These are phyloP conservation scores for Ephemerocybe angulata DNA, from an alignment of 768 basidiomycete genomes.

Conservation along the genomic window DNA sequence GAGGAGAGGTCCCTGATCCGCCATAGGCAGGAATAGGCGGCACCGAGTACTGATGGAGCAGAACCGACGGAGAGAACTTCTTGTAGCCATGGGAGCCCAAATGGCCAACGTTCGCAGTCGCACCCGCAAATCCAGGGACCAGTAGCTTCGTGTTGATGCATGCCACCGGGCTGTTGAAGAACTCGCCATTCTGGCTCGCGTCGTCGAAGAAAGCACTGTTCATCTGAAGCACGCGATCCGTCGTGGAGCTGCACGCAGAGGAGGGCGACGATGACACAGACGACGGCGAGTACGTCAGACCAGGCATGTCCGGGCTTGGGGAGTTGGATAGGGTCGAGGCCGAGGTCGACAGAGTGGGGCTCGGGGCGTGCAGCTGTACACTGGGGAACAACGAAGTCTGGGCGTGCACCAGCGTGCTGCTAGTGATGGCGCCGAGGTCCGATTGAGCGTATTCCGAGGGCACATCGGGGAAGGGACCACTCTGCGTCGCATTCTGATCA, in stretches of 20 bases:
- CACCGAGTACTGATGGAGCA: too few relatives aligned
- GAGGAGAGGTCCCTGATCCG: too few relatives aligned
- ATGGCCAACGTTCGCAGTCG: neutral
- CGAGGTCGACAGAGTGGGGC: neutral
- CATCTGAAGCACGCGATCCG: conserved; percentile 57
- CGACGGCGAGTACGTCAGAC: conserved; percentile 56
- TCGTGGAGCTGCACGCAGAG: conserved; percentile 13
- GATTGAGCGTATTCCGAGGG: too few relatives aligned
- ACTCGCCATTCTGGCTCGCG: neutral
- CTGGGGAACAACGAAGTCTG: neutral
- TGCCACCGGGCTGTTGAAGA: conserved; percentile 1
- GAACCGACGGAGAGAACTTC: too few relatives aligned
- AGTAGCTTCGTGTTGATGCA: neutral
- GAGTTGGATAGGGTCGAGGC: conserved; percentile 17
- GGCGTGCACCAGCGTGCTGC: conserved; percentile 1
- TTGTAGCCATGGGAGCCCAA: neutral
- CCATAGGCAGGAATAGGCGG: too few relatives aligned
- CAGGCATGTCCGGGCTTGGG: conserved; percentile 52
- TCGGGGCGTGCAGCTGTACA: neutral
- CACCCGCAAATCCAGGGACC: neutral
- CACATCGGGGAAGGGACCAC: too few relatives aligned
- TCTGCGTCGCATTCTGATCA: too few relatives aligned
- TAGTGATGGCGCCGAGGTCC: neutral
- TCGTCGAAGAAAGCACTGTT: conserved; percentile 49
- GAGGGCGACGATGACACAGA: conserved; percentile 54